phyloP scores from a whole-genome alignment of 139 green algal species.

The Astrephomene gubernaculifera region DNA sequence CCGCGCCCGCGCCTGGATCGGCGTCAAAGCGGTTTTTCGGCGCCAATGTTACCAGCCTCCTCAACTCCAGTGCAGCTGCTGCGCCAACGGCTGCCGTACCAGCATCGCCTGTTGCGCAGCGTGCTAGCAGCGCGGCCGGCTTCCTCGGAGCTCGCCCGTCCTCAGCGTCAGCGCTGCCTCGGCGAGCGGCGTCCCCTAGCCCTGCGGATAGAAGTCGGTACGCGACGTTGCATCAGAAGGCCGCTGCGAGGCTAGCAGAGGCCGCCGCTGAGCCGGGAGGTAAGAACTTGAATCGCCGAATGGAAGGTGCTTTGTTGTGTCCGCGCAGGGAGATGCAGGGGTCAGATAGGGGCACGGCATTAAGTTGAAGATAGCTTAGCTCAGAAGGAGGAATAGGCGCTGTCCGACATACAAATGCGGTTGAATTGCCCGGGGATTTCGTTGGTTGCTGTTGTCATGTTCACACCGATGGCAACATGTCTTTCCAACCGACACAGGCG shows the following conservation, averaged over 20 bases:
- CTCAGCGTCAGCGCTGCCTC: neutral
- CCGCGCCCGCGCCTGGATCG: neutral
- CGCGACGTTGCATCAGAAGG: slow-evolving; percentile 16
- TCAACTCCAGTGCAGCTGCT: neutral
- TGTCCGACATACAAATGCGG: too few species aligned
- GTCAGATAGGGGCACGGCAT: too few species aligned
- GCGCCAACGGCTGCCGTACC: neutral
- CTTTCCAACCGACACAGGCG: neutral
- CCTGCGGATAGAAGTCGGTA: neutral
- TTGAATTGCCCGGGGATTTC: too few species aligned
- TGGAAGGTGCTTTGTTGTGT: too few species aligned
- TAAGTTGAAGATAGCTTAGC: too few species aligned
- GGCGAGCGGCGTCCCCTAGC: slow-evolving; percentile 1
- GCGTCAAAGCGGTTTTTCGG: neutral
- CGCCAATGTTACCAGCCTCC: neutral
- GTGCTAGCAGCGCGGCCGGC: neutral
- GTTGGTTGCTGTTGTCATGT: too few species aligned
- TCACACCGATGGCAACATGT: too few species aligned
- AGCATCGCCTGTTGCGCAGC: too few species aligned
- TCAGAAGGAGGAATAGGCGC: too few species aligned
- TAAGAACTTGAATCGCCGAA: too few species aligned
- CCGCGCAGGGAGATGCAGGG: too few species aligned
- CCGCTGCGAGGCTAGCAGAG: slow-evolving; percentile 22
- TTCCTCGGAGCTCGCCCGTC: neutral
- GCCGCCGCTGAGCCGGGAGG: slow-evolving; percentile 5